Evolutionary conservation across 805 yeast genomes (phyloP), one percentile per base, ranked within the genome.

Genomic region (Spencermartinsiella europaea): DNA sequence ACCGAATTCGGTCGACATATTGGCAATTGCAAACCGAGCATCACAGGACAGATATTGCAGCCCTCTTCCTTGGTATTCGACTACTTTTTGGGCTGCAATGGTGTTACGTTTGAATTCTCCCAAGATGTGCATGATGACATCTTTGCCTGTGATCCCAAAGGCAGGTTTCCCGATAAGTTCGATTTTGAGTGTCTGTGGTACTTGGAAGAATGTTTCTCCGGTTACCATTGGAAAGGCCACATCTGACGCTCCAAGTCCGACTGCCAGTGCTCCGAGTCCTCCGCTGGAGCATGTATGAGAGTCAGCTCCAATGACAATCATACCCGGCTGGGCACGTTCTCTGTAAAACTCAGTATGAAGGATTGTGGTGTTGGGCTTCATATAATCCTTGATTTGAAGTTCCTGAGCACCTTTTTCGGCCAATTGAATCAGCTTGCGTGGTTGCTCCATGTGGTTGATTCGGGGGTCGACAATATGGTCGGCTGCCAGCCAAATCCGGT

Each of bases 1-100:
- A 12, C 49, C 49, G 21, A 46, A 46, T 35, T 46, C 49, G 10
- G 49, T 46, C 3, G 49, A 42, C 49, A 46, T 48, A 35, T 48
- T 48, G 10, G 51, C 49, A 21, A 48, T 40, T 20, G 51, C 47
- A 22, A 48, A 41, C 8, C 66, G 55, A 51, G 61, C 66, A 39
- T 62, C 66, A 15, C 61, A 48, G 33, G 59, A 54, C 22, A 61
- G 50, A 46, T 57, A 45, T 15, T 38, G 48, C 3, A 59, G 57
- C 25, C 65, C 65, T 14, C 50, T 52, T 17, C 65, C 65, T 2
- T 50, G 61, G 37, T 60, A 61, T 48, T 61, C 65, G 14, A 61
- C 60, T 2, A 63, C 65, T n/a, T 47, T 22, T 2, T 46, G 46
- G 4, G 49, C 49, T 7, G 49, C 49, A 7, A 46, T 36, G n/a